Conservation (phyloP, 257 asterid genomes). For the Plectranthus barbatus region DNA sequence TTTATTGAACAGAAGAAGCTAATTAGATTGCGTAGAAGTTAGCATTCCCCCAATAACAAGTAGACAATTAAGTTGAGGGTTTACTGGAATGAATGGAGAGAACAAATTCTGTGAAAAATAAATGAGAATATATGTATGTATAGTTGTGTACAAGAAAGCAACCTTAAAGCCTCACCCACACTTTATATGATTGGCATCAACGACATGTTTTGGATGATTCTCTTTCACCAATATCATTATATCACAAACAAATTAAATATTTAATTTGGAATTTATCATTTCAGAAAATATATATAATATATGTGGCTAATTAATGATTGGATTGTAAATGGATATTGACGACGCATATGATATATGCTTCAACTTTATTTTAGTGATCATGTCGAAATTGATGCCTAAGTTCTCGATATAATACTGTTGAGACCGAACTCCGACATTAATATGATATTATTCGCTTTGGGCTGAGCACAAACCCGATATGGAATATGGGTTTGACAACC, state of each 20-base stretch:
- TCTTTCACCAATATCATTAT: constrained; percentile 4
- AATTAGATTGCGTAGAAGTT: too few relatives aligned
- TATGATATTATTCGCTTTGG: too few relatives aligned
- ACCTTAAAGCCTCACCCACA: too few relatives aligned
- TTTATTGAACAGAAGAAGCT: too few relatives aligned
- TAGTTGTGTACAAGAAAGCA: constrained; percentile 17
- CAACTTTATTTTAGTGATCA: not conserved
- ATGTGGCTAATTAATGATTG: not conserved
- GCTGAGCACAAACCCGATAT: too few relatives aligned
- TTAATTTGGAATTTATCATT: not conserved
- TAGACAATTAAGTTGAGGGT: not conserved
- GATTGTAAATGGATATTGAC: not conserved
- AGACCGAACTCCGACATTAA: too few relatives aligned
- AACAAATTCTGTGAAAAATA: constrained; percentile 21
- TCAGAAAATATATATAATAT: too few relatives aligned
- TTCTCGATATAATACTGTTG: too few relatives aligned
- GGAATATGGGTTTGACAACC: too few relatives aligned
- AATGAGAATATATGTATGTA: constrained; percentile 1
- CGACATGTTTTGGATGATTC: constrained; percentile 23
- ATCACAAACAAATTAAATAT: not conserved
- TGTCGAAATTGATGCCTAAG: not conserved
- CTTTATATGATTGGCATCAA: constrained; percentile 25
- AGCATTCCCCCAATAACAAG: not conserved
- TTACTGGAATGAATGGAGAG: constrained; percentile 12
- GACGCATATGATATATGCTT: not conserved